Evolutionary conservation across 2,329 filamentous ascomycete genomes (phyloP), one percentile per base, ranked within the genome.

Genomic region (Pseudogymnoascus sp.): DNA sequence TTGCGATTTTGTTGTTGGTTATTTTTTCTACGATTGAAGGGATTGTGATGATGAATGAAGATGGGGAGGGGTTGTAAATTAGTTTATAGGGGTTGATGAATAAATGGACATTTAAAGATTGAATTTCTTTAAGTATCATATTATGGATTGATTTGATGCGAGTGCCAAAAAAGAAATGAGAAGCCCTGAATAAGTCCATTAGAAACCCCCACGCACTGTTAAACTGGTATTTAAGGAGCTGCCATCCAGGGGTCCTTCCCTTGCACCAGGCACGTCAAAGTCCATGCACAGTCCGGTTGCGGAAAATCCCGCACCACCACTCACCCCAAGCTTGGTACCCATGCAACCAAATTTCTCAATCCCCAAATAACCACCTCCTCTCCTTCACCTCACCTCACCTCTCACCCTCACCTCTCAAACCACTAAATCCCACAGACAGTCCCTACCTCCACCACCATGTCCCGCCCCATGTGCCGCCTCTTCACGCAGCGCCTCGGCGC

Each of bases 281-380:
- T 9, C 23, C 15, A 53, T 21, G 23, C 26, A 21, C 26, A 53
- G 15, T 9, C 46, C 46, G 23, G 46, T 53, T 53, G 46, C 46
- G 46, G 46, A 53, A 53, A 53, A 53, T 53, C 46, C 46, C 46
- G 46, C 44, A 53, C 15, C 44, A 31, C 15, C 44, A 5, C 23
- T 7, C 23, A 17, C 46, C 26, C 46, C 46, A 31, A 53, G 46
- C 46, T 53, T 31, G 46, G 46, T 31, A 53, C 46, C 46, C 46
- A 53, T 53, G 46, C 46, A 53, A 53, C 46, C 46, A 53, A 53
- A 53, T 53, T 53, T 53, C 46, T 53, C 46, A 53, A 53, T 53
- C 46, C 46, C 46, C 46, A 31, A 31, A 31, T 21, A 15, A 15
- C 17, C 17, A 42, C 13, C 38, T 42, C 38, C 38, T 29, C 26